Evolutionary conservation across 148 eudicot species (phyloP), one percentile per base, ranked within the genome.

Genomic region (Rhododendron ferrugineum): DNA sequence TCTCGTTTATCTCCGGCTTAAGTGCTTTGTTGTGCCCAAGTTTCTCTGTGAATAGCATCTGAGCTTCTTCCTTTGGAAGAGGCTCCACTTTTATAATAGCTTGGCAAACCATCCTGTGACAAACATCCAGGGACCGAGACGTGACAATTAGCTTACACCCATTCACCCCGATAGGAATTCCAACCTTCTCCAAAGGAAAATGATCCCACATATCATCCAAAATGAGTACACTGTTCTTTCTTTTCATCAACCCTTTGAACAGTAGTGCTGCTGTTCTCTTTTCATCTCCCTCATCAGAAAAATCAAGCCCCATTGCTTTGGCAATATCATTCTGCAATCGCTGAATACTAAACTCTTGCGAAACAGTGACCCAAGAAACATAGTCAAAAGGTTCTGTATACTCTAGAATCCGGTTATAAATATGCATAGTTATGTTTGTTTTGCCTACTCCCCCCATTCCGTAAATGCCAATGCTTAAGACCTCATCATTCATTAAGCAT

Each of bases 151-250:
- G 40, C 77, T 82, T 82, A 16, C 49, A 66, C 14, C 52, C 84
- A 44, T 82, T 56, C 70, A n/a, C 56, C 7, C 23, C n/a, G 28
- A 36, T 2, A 40, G 54, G 52, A 82, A 82, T 82, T 82, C 84
- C 84, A 22, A 82, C 75, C 76, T 26, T 56, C 34, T 62, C 54
- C 28, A 64, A 20, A 82, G 44, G 13, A 82, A 82, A 82, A n/a
- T 40, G 50, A 26, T 60, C 47, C 84, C 84, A 82, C 54, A 82
- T 46, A 82, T 82, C 84, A 42, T 82, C 84, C 37, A 82, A 82
- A 23, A 82, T 82, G 26, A 82, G 75, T 44, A 82, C 76, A 66
- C 11, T 64, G 46, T 79, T 47, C 56, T 79, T 46, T 79, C 81
- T 79, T 79, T 23, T 46, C 18, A 4, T n/a, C 60, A 79, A 47